Conservation (phyloP, 768 basidiomycete genomes). For the Chalciporus chontae region DNA sequence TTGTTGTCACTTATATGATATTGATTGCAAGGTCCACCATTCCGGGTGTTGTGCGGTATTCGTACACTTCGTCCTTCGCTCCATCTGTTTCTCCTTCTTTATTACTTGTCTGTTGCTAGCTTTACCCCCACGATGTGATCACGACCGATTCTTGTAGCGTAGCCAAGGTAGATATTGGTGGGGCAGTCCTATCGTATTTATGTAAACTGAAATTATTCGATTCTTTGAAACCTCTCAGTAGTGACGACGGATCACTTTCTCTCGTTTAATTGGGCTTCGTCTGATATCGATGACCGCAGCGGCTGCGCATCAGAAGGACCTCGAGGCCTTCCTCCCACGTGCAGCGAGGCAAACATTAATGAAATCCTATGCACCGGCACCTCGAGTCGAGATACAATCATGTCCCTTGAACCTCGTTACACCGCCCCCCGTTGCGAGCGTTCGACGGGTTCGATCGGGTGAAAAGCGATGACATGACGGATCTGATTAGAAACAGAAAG, state of each 20-base stretch:
- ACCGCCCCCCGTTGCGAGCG: neutral
- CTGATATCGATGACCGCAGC: too few relatives aligned
- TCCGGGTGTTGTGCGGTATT: neutral
- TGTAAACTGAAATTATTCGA: conserved; percentile 23
- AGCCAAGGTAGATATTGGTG: conserved; percentile 29
- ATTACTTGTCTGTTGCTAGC: conserved; percentile 8
- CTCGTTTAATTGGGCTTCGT: too few relatives aligned
- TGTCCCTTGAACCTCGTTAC: neutral
- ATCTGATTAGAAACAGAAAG: neutral
- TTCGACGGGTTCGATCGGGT: neutral
- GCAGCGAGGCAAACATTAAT: neutral
- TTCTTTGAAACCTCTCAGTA: conserved; percentile 1
- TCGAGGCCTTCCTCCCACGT: too few relatives aligned
- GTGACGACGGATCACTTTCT: neutral
- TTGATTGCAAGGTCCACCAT: conserved; percentile 18
- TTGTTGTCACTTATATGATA: conserved; percentile 23
- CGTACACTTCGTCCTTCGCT: conserved; percentile 9
- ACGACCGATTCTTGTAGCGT: conserved; percentile 27
- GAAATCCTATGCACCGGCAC: neutral
- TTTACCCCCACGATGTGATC: conserved; percentile 8
- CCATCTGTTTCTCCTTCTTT: conserved; percentile 3
- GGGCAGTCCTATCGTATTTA: conserved; percentile 25
- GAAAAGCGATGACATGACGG: neutral
- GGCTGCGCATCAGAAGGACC: too few relatives aligned
- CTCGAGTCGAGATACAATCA: neutral